Conservation (phyloP, 164 flowering plant genomes). For the Umbellularia californica region DNA sequence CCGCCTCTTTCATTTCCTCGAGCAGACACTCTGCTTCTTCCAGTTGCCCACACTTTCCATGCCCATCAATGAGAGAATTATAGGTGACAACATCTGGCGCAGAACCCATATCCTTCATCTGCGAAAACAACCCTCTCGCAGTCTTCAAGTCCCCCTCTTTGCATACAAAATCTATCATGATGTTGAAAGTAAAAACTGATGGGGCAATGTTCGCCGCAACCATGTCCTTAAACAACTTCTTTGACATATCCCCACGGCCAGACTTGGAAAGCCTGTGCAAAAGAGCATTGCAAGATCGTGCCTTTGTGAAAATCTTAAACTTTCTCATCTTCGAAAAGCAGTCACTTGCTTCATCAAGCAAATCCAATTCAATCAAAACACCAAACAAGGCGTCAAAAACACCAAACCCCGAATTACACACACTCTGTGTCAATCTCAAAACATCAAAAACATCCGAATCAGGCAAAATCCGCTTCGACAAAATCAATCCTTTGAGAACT, state of each 20-base stretch:
- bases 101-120: slow-evolving; percentile 55
- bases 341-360: slow-evolving; percentile 61
- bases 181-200: slow-evolving; percentile 67
- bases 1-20: slow-evolving; percentile 56
- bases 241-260: slow-evolving; percentile 32
- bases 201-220: slow-evolving; percentile 40
- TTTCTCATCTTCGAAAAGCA: slow-evolving; percentile 64
- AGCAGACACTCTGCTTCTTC: slow-evolving; percentile 46
- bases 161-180: slow-evolving; percentile 62
- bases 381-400: slow-evolving; percentile 77
- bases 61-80: slow-evolving; percentile 71
- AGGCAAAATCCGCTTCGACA: slow-evolving; percentile 19
- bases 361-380: slow-evolving; percentile 53
- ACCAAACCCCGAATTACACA: slow-evolving; percentile 48
- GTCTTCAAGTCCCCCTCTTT: slow-evolving; percentile 60
- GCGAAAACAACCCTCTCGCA: slow-evolving; percentile 44
- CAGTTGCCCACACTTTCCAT: slow-evolving; percentile 63
- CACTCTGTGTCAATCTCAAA: slow-evolving; percentile 52
- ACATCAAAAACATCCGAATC: slow-evolving; percentile 45
- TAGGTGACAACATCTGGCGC: slow-evolving; percentile 72
- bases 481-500: slow-evolving; percentile 40
- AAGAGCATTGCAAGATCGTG: slow-evolving; percentile 65
- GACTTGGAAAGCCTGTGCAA: slow-evolving; percentile 51
- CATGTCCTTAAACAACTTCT: slow-evolving; percentile 62
- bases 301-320: slow-evolving; percentile 50